Evolutionary conservation across 192 early-diverging fungal genomes (phyloP).

Genomic region (Phlyctochytrium bullatum): DNA sequence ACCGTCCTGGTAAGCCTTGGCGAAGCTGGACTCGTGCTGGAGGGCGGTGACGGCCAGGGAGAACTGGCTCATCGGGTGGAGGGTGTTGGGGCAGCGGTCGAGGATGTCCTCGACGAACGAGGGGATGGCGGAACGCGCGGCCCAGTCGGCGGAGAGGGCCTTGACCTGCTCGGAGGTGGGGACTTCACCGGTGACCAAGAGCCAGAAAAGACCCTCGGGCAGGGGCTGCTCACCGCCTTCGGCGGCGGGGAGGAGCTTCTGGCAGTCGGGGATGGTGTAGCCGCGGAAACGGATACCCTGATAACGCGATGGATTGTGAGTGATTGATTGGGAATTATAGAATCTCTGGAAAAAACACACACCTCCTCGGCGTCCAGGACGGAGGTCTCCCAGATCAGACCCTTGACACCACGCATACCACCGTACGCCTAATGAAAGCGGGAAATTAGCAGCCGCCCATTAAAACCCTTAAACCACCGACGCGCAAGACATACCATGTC

Average conservation of each 20-base stretch:
- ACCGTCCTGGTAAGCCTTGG: conserved; percentile 92
- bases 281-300: conserved; percentile 97
- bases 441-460: background rate
- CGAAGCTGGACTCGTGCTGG: conserved; percentile 94
- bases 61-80: conserved; percentile 99
- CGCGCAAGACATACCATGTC: conserved; percentile 71
- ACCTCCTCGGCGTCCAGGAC: conserved; percentile 93
- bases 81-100: conserved; percentile 96
- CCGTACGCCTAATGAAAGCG: conserved; percentile 58
- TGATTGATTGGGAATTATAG: background rate
- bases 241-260: conserved; percentile 84
- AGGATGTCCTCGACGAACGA: conserved; percentile 95
- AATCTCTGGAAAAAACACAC: conserved; percentile 2
- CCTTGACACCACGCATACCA: conserved; percentile 99
- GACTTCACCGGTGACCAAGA: conserved; percentile 95
- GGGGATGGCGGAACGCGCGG: conserved; percentile 88
- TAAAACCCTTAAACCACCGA: background rate
- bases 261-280: conserved; percentile 94
- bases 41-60: conserved; percentile 94
- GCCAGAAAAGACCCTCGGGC: conserved; percentile 99
- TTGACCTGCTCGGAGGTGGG: conserved; percentile 91
- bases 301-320: background rate
- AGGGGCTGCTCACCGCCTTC: conserved; percentile 87
- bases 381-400: conserved; percentile 97
- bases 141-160: conserved; percentile 91